Percentiles rank a stretch among this genome's conserved stretches.
phyloP scores from a whole-genome alignment of 1,139 yeast species.

The Yamadazyma diospyri region DNA sequence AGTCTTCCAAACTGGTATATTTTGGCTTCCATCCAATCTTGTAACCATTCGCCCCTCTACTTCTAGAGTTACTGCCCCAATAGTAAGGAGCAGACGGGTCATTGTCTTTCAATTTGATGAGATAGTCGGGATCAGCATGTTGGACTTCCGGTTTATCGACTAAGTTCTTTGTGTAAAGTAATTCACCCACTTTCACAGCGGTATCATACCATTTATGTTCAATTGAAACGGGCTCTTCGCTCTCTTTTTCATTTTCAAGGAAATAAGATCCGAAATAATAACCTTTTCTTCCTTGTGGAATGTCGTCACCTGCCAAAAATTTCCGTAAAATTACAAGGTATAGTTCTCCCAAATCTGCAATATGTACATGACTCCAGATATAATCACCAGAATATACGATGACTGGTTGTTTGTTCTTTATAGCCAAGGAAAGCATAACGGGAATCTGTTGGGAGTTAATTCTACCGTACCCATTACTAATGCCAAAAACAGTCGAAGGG shows the following conservation, averaged over 20 bases:
- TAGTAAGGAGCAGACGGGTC: slow-evolving; percentile 20
- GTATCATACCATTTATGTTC: slow-evolving; percentile 34
- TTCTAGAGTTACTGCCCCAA: slow-evolving; percentile 32
- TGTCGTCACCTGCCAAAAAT: slow-evolving; percentile 17
- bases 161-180: slow-evolving; percentile 15
- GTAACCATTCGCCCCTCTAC: slow-evolving; percentile 25
- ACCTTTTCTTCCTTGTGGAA: slow-evolving; percentile 32
- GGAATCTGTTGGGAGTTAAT: slow-evolving; percentile 34
- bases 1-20: slow-evolving; percentile 13
- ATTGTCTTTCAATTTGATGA: slow-evolving; percentile 14
- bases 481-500: slow-evolving; percentile 25
- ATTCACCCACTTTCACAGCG: slow-evolving; percentile 20
- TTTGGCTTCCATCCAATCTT: slow-evolving; percentile 25
- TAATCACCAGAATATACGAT: slow-evolving; percentile 30
- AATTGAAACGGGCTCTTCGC: slow-evolving; percentile 15
- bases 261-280: slow-evolving; percentile 32
- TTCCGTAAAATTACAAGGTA: slow-evolving; percentile 24
- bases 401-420: slow-evolving; percentile 24
- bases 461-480: slow-evolving; percentile 31
- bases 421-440: slow-evolving; percentile 18
- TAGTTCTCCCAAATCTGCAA: slow-evolving; percentile 33
- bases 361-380: slow-evolving; percentile 37
- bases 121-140: slow-evolving; percentile 16
- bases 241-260: slow-evolving; percentile 14
- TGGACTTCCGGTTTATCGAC: slow-evolving; percentile 17